Percentiles rank a stretch among this genome's conserved stretches.
phyloP scores from a whole-genome alignment of 805 yeast species.

The Barnettozyma siamensis region DNA sequence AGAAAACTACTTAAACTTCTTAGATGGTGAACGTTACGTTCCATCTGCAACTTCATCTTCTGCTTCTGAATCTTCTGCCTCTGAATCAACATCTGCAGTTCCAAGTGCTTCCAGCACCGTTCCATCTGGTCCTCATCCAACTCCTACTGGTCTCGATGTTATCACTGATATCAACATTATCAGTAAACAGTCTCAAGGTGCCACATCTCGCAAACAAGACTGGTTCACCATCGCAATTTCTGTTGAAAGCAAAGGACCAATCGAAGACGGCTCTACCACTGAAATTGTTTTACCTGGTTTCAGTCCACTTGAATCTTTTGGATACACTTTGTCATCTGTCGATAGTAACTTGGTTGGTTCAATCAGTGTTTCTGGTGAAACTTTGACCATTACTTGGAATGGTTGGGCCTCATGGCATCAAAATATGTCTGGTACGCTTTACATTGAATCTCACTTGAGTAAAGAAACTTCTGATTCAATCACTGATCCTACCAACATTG shows the following conservation, averaged over 20 bases:
- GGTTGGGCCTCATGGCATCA: constrained; percentile 4
- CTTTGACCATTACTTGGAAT: constrained; percentile 2
- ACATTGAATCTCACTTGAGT: no score
- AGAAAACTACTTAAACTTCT: neutral
- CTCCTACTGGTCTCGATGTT: constrained; percentile 5
- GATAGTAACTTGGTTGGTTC: neutral
- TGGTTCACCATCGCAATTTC: constrained; percentile 6
- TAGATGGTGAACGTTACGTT: neutral
- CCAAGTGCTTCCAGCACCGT: no score
- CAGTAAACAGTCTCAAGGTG: constrained; percentile 1
- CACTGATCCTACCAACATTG: neutral
- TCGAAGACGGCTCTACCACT: constrained; percentile 5
- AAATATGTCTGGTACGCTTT: no score
- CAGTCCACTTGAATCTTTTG: no score
- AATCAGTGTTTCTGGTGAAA: neutral
- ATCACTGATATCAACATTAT: constrained; percentile 4
- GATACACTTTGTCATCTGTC: neutral
- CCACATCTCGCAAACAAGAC: neutral
- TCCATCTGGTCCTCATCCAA: neutral
- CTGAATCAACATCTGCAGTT: no score
- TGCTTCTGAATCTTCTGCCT: no score
- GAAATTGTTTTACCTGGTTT: constrained; percentile 8
- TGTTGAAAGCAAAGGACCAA: constrained; percentile 1
- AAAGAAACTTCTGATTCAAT: no score
- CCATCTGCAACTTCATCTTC: no score